Percentiles rank a stretch among this genome's conserved stretches.
Conservation (phyloP, 1,284 basidiomycete genomes). For the Vanrija humicola region DNA sequence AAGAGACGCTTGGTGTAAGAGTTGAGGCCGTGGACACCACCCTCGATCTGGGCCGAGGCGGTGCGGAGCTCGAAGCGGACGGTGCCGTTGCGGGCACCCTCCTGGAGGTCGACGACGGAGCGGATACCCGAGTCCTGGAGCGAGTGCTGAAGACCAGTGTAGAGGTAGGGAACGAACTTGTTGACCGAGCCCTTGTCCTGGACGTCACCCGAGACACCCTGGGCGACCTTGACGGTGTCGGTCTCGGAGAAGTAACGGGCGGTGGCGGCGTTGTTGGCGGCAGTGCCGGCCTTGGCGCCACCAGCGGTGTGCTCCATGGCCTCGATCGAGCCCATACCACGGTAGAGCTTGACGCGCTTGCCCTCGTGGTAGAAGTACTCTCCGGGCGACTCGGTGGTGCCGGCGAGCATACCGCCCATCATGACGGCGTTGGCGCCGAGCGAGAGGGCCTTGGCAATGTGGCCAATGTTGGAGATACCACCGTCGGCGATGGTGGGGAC, state of each 20-base stretch:
- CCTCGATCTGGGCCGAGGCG: slow-evolving; percentile 92
- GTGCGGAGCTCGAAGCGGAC: slow-evolving; percentile 93
- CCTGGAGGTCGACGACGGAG: slow-evolving; percentile 57
- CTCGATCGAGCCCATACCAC: slow-evolving; percentile 96
- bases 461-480: slow-evolving; percentile 91
- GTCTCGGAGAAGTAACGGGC: slow-evolving; percentile 96
- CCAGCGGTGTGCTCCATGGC: slow-evolving; percentile 86
- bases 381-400: slow-evolving; percentile 94
- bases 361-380: slow-evolving; percentile 99
- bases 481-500: slow-evolving; percentile 98
- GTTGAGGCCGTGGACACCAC: slow-evolving; percentile 89
- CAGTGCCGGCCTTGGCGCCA: slow-evolving; percentile 51
- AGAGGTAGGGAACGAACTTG: slow-evolving; percentile 87
- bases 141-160: slow-evolving; percentile 90
- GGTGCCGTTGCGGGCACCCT: slow-evolving; percentile 60
- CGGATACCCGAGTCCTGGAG: slow-evolving; percentile 88
- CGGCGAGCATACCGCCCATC: slow-evolving; percentile 97
- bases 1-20: slow-evolving; percentile 63
- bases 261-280: slow-evolving; percentile 87
- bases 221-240: slow-evolving; percentile 92
- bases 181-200: slow-evolving; percentile 94
- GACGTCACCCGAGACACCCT: slow-evolving; percentile 94
- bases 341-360: slow-evolving; percentile 96
- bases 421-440: slow-evolving; percentile 94
- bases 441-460: slow-evolving; percentile 93